Percentiles rank a stretch among this genome's conserved stretches.
phyloP scores from a whole-genome alignment of 1,284 basidiomycete genomes.

The Coniferiporia weirii region DNA sequence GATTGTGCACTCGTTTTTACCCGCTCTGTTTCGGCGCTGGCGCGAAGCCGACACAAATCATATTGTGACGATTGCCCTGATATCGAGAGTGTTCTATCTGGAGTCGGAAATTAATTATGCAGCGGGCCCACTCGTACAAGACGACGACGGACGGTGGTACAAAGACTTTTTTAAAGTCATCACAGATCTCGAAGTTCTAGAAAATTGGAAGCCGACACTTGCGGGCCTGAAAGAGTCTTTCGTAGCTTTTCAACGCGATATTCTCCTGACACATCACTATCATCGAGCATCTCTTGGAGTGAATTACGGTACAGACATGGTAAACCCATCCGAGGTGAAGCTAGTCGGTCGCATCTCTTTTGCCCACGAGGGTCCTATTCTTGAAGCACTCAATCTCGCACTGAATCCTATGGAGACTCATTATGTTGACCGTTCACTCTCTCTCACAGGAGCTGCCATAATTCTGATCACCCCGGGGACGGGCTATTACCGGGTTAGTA shows the following conservation, averaged over 20 bases:
- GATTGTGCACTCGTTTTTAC: constrained; percentile 89
- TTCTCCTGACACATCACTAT: constrained; percentile 81
- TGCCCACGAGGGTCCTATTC: constrained; percentile 91
- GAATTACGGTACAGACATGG: background rate
- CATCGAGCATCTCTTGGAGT: constrained; percentile 51
- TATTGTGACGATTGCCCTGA: constrained; percentile 90
- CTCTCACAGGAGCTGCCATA: constrained; percentile 84
- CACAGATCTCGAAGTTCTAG: constrained; percentile 84
- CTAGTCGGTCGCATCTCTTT: constrained; percentile 76
- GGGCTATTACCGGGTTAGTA: constrained; percentile 90
- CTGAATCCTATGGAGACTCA: constrained; percentile 93
- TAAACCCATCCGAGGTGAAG: constrained; percentile 43
- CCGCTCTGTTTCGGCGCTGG: constrained; percentile 81
- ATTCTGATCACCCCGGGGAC: constrained; percentile 92
- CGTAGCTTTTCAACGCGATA: constrained; percentile 84
- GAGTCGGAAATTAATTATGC: constrained; percentile 75
- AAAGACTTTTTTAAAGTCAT: constrained; percentile 97
- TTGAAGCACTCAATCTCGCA: constrained; percentile 92
- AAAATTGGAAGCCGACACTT: constrained; percentile 85
- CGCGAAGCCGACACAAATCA: constrained; percentile 83
- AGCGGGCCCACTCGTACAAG: constrained; percentile 65
- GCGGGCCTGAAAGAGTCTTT: constrained; percentile 85
- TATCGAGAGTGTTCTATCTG: constrained; percentile 93
- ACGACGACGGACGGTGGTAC: constrained; percentile 76
- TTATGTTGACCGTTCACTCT: constrained; percentile 93